phyloP scores from a whole-genome alignment of 2,329 filamentous ascomycete genomes.

The Colletotrichum graminicola region DNA sequence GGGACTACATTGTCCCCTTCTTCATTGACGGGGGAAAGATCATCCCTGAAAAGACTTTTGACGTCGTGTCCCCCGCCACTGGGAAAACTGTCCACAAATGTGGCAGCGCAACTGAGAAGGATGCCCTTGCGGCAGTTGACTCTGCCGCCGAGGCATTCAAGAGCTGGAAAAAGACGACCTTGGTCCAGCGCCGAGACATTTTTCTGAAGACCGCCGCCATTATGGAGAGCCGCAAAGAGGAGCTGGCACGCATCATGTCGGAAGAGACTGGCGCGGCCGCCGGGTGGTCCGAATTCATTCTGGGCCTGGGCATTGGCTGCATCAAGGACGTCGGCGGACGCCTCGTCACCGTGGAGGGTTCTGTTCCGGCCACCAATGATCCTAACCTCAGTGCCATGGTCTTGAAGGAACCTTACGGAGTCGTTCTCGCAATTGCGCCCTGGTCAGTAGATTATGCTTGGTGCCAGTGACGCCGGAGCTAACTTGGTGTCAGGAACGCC shows the following conservation, averaged over 20 bases:
- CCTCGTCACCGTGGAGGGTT: constrained; percentile 50
- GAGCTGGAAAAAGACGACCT: constrained; percentile 71
- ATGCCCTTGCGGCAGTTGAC: constrained; percentile 62
- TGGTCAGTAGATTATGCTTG: constrained; percentile 66
- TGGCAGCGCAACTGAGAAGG: constrained; percentile 64
- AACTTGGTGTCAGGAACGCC: constrained; percentile 62
- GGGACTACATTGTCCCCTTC: constrained; percentile 52
- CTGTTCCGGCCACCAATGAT: constrained; percentile 50
- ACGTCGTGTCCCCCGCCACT: constrained; percentile 68
- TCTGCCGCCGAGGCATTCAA: constrained; percentile 71
- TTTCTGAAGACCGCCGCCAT: constrained; percentile 72
- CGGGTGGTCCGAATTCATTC: constrained; percentile 51
- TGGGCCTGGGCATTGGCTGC: constrained; percentile 49
- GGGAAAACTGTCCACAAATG: constrained; percentile 67
- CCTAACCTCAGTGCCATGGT: constrained; percentile 69
- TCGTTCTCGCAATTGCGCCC: constrained; percentile 82
- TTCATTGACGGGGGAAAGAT: constrained; percentile 60
- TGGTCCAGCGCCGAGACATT: constrained; percentile 69
- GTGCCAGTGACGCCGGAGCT: constrained; percentile 9
- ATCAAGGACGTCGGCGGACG: constrained; percentile 55
- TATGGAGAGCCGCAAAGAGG: constrained; percentile 64
- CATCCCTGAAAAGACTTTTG: constrained; percentile 61
- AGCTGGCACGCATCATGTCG: constrained; percentile 67
- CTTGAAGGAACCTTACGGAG: constrained; percentile 80
- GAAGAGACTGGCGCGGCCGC: constrained; percentile 50